Conservation (phyloP, 768 basidiomycete genomes). For the Sporobolomyces pararoseus region DNA sequence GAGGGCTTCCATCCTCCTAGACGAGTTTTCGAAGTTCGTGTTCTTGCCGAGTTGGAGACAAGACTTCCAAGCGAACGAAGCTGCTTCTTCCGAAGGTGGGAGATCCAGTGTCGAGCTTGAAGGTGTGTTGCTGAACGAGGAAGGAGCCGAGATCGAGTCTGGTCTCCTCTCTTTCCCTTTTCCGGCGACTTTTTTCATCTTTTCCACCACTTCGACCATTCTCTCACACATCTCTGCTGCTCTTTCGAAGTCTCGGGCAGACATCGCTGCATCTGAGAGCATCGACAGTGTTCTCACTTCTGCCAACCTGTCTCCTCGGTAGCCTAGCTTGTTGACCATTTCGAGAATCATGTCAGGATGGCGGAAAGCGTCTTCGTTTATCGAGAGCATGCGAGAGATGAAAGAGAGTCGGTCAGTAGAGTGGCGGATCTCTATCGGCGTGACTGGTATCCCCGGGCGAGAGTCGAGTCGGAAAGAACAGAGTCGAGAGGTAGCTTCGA, state of each 20-base stretch:
- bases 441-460: slow-evolving; percentile 72
- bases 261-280: slow-evolving; percentile 82
- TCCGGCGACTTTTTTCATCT: slow-evolving; percentile 4
- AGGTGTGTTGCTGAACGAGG: neutral
- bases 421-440: slow-evolving; percentile 88
- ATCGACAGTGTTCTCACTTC: slow-evolving; percentile 80
- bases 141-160: neutral
- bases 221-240: slow-evolving; percentile 68
- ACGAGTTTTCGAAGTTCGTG: slow-evolving; percentile 65
- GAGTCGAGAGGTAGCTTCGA: slow-evolving; percentile 93
- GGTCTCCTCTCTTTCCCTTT: neutral
- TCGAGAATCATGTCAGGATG: slow-evolving; percentile 90
- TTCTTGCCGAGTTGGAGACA: slow-evolving; percentile 84
- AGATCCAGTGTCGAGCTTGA: slow-evolving; percentile 45
- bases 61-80: slow-evolving; percentile 82
- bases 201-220: slow-evolving; percentile 59
- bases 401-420: slow-evolving; percentile 82
- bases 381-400: slow-evolving; percentile 78
- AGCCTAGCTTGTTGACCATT: slow-evolving; percentile 82
- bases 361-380: slow-evolving; percentile 80
- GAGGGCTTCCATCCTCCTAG: slow-evolving; percentile 65
- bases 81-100: slow-evolving; percentile 55
- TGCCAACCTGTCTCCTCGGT: slow-evolving; percentile 62
- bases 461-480: slow-evolving; percentile 77
- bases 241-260: slow-evolving; percentile 69